Evolutionary conservation across 1,284 basidiomycete species (phyloP), one percentile per base, ranked within the genome.

Genomic region (Irpex sp.): DNA sequence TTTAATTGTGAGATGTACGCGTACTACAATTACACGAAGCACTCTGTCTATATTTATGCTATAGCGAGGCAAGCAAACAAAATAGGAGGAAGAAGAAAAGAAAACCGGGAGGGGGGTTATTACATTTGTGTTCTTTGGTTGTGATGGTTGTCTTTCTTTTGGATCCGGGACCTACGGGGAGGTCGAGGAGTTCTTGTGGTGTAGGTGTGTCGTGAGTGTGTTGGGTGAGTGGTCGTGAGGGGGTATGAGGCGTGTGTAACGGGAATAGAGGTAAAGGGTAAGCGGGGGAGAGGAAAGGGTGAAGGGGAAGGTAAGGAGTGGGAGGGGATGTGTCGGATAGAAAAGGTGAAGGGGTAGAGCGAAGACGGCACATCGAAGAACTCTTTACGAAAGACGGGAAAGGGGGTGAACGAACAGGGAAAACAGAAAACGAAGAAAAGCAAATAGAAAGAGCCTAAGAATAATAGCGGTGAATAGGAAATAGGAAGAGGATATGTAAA

Each of bases 1-100:
- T 47, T 49, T 49, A 64, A 67, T 67, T 67, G 66, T 66, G 68
- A 67, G 67, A 68, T 71, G 68, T 73, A 71, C 68, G 68, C 66
- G 65, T 72, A 72, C 53, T 54, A 54, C 67, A 69, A 71, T 70
- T 71, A 71, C 70, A 74, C 66, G 65, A 17, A 69, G 64, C 66
- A 63, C 66, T 65, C 67, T 71, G 68, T 74, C 71, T 74, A 72
- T 67, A 68, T 57, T 46, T 66, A 66, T 55, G 58, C 19, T 57
- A 51, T 26, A 43, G 17, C n/a, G 55, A 13, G 33, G 39, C 43
- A 50, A 13, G 47, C 43, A n/a, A 9, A 35, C 50, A 11, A 13
- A 54, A 35, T 50, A 50, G 36, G 51, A n/a, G 9, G 58, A 8
- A 15, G 58, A 36, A 31, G 43, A 53, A 36, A 54, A 39, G 17